Percentiles rank a stretch among this genome's conserved stretches.
These are phyloP conservation scores for Stenogyne calaminthoides DNA, from an alignment of 305 asterid species.

Conservation along the genomic window DNA sequence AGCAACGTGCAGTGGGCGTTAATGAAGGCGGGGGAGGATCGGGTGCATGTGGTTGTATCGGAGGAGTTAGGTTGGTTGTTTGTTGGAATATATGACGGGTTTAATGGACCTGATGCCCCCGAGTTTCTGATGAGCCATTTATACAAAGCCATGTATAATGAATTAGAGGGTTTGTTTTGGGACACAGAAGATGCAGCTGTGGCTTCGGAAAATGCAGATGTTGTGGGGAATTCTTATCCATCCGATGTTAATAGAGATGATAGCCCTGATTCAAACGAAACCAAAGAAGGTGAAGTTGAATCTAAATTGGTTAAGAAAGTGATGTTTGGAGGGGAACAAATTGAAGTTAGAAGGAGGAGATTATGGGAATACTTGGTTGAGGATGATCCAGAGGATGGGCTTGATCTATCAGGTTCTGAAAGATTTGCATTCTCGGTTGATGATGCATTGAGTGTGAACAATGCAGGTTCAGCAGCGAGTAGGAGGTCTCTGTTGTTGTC, in stretches of 20 bases:
- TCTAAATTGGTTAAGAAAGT: slow-evolving; percentile 60
- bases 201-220: slow-evolving; percentile 45
- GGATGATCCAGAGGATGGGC: slow-evolving; percentile 85
- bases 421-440: slow-evolving; percentile 96
- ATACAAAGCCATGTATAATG: slow-evolving; percentile 83
- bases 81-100: slow-evolving; percentile 97
- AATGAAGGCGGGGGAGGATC: slow-evolving; percentile 97
- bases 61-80: slow-evolving; percentile 98
- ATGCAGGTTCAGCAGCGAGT: slow-evolving; percentile 77
- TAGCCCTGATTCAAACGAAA: slow-evolving; percentile 36
- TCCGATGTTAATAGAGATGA: slow-evolving; percentile 30
- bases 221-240: slow-evolving; percentile 34
- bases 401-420: slow-evolving; percentile 98
- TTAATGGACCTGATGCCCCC: slow-evolving; percentile 99
- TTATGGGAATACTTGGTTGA: slow-evolving; percentile 94
- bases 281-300: slow-evolving; percentile 47
- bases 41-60: slow-evolving; percentile 96
- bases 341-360: slow-evolving; percentile 82
- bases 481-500: slow-evolving; percentile 82
- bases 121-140: slow-evolving; percentile 91
- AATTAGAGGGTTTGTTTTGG: slow-evolving; percentile 98
- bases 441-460: slow-evolving; percentile 83
- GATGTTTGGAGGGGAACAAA: slow-evolving; percentile 65
- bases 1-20: slow-evolving; percentile 92
- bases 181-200: slow-evolving; percentile 56